Evolutionary conservation across 2,329 filamentous ascomycete genomes (phyloP).

Genomic region (Chrysoporthe cubensis): DNA sequence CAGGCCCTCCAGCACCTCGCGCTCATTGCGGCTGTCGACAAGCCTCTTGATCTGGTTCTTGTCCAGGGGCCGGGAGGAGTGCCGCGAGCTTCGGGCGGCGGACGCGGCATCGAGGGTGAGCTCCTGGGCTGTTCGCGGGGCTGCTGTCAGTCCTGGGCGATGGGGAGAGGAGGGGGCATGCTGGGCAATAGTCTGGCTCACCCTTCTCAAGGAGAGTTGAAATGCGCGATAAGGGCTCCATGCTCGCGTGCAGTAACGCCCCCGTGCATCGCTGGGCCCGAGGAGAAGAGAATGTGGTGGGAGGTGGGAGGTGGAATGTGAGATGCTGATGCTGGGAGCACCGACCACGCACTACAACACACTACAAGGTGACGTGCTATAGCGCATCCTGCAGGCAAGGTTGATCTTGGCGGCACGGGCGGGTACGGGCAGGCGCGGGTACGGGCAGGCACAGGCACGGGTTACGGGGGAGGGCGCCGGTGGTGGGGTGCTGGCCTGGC

Average conservation of each 20-base stretch:
- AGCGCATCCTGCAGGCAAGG: background rate
- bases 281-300: background rate
- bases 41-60: conserved; percentile 91
- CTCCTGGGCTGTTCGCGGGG: conserved; percentile 74
- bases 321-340: background rate
- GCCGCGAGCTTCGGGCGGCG: conserved; percentile 72
- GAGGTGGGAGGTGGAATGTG: background rate
- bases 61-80: conserved; percentile 68
- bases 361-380: conserved; percentile 3
- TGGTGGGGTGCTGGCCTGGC: background rate
- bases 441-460: background rate
- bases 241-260: conserved; percentile 42
- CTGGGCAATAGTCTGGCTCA: conserved; percentile 49
- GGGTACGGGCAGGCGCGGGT: background rate
- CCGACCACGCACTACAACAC: background rate
- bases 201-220: conserved; percentile 94
- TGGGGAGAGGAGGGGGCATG: background rate
- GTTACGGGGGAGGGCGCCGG: background rate
- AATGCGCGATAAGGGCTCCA: conserved; percentile 97
- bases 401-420: background rate
- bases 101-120: conserved; percentile 96
- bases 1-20: conserved; percentile 90
- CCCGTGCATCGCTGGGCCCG: background rate
- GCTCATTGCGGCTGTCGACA: conserved; percentile 89
- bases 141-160: conserved; percentile 23